Percentiles rank a stretch among this genome's conserved stretches.
Evolutionary conservation across 352 stramenopile genomes (phyloP).

Genomic region (Proteromonas lacertae): DNA sequence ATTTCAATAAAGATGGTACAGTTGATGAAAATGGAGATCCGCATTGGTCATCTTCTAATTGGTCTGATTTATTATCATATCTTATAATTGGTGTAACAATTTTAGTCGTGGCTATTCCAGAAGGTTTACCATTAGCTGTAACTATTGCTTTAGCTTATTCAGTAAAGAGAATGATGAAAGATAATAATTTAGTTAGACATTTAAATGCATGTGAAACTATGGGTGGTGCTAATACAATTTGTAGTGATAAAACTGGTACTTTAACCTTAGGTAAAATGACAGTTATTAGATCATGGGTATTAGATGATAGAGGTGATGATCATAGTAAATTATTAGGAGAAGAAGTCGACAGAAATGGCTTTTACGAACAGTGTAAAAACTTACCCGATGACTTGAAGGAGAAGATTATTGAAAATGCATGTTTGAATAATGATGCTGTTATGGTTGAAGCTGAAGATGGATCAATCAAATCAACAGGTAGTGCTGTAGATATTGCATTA

Average conservation of each 20-base stretch:
- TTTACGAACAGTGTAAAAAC: conserved; percentile 76
- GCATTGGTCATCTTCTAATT: too few species aligned
- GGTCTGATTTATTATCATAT: too few species aligned
- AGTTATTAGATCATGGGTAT: conserved; percentile 93
- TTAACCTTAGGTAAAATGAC: conserved; percentile 74
- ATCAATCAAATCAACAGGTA: too few species aligned
- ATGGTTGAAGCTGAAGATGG: too few species aligned
- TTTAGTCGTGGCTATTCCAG: conserved; percentile 64
- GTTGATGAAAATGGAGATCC: conserved; percentile 47
- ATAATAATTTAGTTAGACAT: too few species aligned
- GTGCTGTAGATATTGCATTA: too few species aligned
- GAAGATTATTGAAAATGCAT: conserved; percentile 30
- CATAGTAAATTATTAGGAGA: conserved; percentile 90
- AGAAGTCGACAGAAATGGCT: conserved; percentile 86
- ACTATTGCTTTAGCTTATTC: too few species aligned
- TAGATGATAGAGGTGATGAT: conserved; percentile 78
- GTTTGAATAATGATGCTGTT: conserved; percentile 1
- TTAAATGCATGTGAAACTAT: too few species aligned
- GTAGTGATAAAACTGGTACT: too few species aligned
- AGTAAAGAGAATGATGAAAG: too few species aligned
- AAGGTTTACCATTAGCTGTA: conserved; percentile 56
- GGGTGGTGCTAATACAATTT: too few species aligned
- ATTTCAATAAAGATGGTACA: conserved; percentile 15
- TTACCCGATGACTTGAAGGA: conserved; percentile 86
- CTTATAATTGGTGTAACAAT: conserved; percentile 65